Conservation (phyloP, 805 yeast species). For the Metschnikowia baotianmanensis region DNA sequence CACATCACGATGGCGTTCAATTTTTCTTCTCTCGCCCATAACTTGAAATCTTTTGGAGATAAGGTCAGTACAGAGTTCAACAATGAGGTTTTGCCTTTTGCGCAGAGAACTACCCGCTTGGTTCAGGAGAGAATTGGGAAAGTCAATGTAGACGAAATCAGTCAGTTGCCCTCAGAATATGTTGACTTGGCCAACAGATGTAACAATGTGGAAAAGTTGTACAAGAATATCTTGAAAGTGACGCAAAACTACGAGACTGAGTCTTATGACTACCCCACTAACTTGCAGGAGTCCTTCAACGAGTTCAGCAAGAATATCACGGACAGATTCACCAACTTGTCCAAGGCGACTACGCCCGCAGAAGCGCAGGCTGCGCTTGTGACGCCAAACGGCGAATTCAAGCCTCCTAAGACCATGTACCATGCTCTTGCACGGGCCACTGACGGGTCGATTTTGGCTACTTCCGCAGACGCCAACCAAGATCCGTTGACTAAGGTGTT, state of each 20-base stretch:
- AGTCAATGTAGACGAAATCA: conserved; percentile 63
- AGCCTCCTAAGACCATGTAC: conserved; percentile 75
- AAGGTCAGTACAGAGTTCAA: conserved; percentile 54
- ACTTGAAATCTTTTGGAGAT: conserved; percentile 40
- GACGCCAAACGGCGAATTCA: conserved; percentile 39
- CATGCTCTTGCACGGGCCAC: conserved; percentile 81
- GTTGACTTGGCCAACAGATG: conserved; percentile 44
- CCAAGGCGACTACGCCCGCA: conserved; percentile 71
- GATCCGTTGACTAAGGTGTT: conserved; percentile 61
- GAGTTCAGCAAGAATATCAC: conserved; percentile 68
- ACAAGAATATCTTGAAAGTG: conserved; percentile 42
- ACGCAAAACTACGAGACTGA: conserved; percentile 64
- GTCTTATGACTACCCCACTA: conserved; percentile 80
- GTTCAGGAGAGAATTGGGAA: conserved; percentile 79
- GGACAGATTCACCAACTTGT: conserved; percentile 60
- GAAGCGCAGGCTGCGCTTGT: conserved; percentile 76
- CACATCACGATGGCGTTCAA: conserved; percentile 38
- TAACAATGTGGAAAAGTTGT: conserved; percentile 40
- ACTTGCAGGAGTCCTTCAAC: conserved; percentile 68
- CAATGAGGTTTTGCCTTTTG: conserved; percentile 55
- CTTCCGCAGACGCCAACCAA: conserved; percentile 37
- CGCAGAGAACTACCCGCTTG: conserved; percentile 75
- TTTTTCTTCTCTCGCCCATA: conserved; percentile 40
- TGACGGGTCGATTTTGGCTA: conserved; percentile 45
- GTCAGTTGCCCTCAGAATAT: conserved; percentile 79